Evolutionary conservation across 352 stramenopile genomes (phyloP), one percentile per base, ranked within the genome.

Genomic region (Albugo candida): DNA sequence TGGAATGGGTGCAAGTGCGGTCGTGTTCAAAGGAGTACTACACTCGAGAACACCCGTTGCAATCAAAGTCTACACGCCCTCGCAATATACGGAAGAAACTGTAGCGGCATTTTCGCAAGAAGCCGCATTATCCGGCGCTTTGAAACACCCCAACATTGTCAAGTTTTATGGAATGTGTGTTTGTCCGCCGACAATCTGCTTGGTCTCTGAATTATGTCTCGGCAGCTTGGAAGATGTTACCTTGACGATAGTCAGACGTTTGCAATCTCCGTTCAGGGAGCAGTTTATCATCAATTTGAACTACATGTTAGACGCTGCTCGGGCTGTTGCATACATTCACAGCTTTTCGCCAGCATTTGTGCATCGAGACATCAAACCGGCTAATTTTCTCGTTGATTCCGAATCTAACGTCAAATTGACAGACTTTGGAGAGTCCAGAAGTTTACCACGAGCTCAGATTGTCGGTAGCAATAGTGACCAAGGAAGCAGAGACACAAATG

Each of bases 91-190:
- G 0, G 70, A 85, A 18, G 65, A 81, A 21, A 65, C 64, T 0
- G 73, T 89, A 24, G 71, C 70, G n/a, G 71, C 76, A 47, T 89
- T 86, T 41, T 86, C 73, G 3, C 73, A 89, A 20, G 76, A 86
- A 49, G 76, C 73, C 10, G 76, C 72, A 2, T 52, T 89, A 8
- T 89, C 70, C 50, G 66, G 69, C 6, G 62, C 70, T 13, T 58
- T 88, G 4, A 56, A 76, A 34, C 75, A 88, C 45, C 70, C 77
- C 1, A 91, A 91, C 52, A 75, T 91, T 39, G 67, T 84, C 50
- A 70, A 64, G 48, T 91, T 91, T 54, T 81, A 83, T 41, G 77
- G 74, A 18, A 81, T 91, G 67, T 91, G 77, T 43, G 67, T 89
- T 13, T 80, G 60, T 16, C 73, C 73, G 12, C 70, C 75, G 1